These are phyloP conservation scores for Thielaviopsis musarum DNA, from an alignment of 2,329 filamentous ascomycete species.

Conservation along the genomic window DNA sequence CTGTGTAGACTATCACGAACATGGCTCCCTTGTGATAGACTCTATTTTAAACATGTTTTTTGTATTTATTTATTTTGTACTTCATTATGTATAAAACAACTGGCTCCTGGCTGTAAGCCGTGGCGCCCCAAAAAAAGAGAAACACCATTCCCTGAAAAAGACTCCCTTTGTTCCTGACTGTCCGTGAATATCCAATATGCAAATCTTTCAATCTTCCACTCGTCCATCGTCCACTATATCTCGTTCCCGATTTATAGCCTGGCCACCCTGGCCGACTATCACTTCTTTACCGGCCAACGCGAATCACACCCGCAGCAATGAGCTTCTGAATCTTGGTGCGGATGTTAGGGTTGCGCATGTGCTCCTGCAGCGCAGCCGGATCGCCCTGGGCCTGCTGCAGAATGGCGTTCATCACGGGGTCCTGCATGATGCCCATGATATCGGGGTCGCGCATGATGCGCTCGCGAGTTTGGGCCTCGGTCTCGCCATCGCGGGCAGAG, in stretches of 20 bases:
- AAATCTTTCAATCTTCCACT: not conserved
- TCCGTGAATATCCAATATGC: not conserved
- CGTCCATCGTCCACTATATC: not conserved
- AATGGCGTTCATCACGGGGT: slow-evolving; percentile 95
- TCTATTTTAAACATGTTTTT: not conserved
- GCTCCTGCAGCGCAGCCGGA: slow-evolving; percentile 81
- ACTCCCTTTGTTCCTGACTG: not conserved
- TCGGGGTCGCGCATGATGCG: slow-evolving; percentile 81
- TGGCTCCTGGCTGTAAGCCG: not conserved
- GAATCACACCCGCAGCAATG: slow-evolving; percentile 81
- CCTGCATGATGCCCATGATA: slow-evolving; percentile 84
- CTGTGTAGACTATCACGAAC: not conserved
- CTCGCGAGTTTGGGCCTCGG: slow-evolving; percentile 87
- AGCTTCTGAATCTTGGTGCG: slow-evolving; percentile 86
- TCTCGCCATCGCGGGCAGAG: slow-evolving; percentile 78
- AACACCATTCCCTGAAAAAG: not conserved
- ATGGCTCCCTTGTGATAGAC: too few relatives aligned
- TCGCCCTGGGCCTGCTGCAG: slow-evolving; percentile 92
- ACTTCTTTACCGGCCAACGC: slow-evolving; percentile 37
- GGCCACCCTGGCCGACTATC: not conserved
- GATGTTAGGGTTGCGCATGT: slow-evolving; percentile 86
- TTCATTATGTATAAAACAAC: not conserved
- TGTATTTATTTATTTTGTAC: not conserved
- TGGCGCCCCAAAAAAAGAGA: not conserved
- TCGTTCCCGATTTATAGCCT: not conserved